phyloP scores from a whole-genome alignment of 73 alveolate genomes.

The Tetrahymena borealis region DNA sequence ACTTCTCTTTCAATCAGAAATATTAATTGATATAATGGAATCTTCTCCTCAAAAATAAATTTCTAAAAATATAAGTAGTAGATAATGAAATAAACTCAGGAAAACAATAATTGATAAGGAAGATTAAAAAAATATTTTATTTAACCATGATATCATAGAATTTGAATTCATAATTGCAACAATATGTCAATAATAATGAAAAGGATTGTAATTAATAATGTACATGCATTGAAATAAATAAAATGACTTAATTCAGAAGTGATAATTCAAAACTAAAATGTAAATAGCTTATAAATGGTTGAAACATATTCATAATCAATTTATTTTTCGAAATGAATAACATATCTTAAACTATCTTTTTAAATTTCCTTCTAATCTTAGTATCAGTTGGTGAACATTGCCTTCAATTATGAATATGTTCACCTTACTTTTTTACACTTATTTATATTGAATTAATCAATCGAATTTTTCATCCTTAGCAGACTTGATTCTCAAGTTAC shows the following conservation, averaged over 20 bases:
- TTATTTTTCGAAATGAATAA: neutral
- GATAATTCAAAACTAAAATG: neutral
- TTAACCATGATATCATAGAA: neutral
- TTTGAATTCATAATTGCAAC: too few species aligned
- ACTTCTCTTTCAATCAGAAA: neutral
- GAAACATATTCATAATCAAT: neutral
- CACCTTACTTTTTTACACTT: neutral
- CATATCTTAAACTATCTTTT: neutral
- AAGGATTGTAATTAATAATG: too few species aligned
- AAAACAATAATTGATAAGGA: neutral
- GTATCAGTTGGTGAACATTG: neutral
- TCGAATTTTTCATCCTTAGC: neutral
- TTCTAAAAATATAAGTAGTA: neutral
- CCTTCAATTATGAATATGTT: neutral
- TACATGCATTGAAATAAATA: neutral
- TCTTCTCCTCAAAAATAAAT: neutral
- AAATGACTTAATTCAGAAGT: neutral
- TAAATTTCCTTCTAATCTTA: neutral
- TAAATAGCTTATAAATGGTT: neutral
- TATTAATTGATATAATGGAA: neutral
- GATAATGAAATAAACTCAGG: neutral
- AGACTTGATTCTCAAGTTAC: conserved; percentile 25
- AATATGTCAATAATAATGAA: too few species aligned
- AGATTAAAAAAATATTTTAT: neutral
- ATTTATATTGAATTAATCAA: neutral